Base-by-base conservation (phyloP, 139 green algal genomes). In the Gonium pectorale region DNA sequence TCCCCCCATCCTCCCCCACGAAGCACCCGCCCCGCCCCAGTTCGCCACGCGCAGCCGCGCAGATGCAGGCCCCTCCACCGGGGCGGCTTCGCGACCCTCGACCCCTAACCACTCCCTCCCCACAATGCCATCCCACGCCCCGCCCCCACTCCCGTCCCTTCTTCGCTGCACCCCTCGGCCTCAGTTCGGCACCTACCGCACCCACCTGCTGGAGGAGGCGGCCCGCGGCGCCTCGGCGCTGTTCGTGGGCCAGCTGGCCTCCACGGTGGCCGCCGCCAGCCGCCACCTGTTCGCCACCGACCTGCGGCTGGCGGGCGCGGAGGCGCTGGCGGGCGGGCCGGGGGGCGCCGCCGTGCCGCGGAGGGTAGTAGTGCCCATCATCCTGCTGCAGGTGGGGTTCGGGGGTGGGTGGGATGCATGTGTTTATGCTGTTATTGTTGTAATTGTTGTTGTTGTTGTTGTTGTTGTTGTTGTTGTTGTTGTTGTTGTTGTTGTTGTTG, bases 151-250 rank as follows among this genome's bases (percentile, higher is more conserved):
- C 51, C 51, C 51, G 21, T 22, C 54, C 9, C 9, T 26, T 22
- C 54, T 26, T 26, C 4, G 54, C 54, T 6, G 21, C 54, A 19
- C 9, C 4, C 54, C 40, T 4, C 9, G 24, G 22, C 46, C 46
- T 9, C 49, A 79, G 67, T 22, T 35, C 33, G 80, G 80, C 40
- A 86, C 80, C 38, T 22, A 64, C 8, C 80, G 41, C 31, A 51
- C 43, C 38, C 80, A 86, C 80, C 24, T 86, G 63, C 54, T 86
- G 80, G 80, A 56, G 22, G 67, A 79, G 80, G 80, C 80, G 3
- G 52, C 80, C 29, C 19, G 38, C 29, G 80, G 80, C 24, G 67
- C 80, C 67, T 9, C 38, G 5, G 52, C 52, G 4, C 31, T 86
- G 54, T 80, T 86, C n/a, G 29, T 66, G 31, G 80, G 80, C 6